Evolutionary conservation across 2,329 filamentous ascomycete genomes (phyloP).

Genomic region (Escovopsis sp.): DNA sequence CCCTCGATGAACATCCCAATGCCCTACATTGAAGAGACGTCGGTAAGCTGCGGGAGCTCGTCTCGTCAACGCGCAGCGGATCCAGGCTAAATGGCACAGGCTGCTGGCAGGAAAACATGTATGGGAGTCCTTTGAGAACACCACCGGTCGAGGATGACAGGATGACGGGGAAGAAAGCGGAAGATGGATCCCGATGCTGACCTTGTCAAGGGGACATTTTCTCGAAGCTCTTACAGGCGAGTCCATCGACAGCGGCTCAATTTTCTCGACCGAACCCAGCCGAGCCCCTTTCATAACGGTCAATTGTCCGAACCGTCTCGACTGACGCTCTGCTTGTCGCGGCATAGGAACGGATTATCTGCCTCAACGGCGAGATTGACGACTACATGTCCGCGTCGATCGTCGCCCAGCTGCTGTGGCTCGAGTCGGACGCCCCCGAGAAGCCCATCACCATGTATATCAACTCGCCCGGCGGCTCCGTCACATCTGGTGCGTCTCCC

Average conservation of each 20-base stretch:
- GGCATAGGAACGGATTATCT: slow-evolving; percentile 74
- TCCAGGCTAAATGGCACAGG: slow-evolving; percentile 32
- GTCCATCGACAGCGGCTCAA: slow-evolving; percentile 1
- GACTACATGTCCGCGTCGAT: slow-evolving; percentile 84
- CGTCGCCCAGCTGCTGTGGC: slow-evolving; percentile 90
- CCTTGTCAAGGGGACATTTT: slow-evolving; percentile 57
- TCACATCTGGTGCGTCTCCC: slow-evolving; percentile 44
- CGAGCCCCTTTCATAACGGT: neutral
- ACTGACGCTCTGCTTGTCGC: neutral
- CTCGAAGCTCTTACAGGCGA: slow-evolving; percentile 61
- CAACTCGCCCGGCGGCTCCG: slow-evolving; percentile 86
- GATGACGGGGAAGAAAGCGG: neutral
- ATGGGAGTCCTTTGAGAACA: slow-evolving; percentile 15
- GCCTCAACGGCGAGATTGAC: slow-evolving; percentile 82
- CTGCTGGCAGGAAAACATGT: slow-evolving; percentile 68
- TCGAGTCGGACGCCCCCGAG: slow-evolving; percentile 89
- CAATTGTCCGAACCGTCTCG: neutral
- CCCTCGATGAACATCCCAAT: slow-evolving; percentile 33
- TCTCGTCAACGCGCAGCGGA: neutral
- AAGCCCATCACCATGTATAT: slow-evolving; percentile 97
- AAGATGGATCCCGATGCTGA: slow-evolving; percentile 5
- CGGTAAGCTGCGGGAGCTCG: slow-evolving; percentile 16
- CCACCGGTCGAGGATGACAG: no score
- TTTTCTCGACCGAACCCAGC: no score
- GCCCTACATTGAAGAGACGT: slow-evolving; percentile 39